Percentiles rank a stretch among this genome's conserved stretches.
Evolutionary conservation across 2,329 filamentous ascomycete genomes (phyloP).

Genomic region (Cladorrhinum sp.): DNA sequence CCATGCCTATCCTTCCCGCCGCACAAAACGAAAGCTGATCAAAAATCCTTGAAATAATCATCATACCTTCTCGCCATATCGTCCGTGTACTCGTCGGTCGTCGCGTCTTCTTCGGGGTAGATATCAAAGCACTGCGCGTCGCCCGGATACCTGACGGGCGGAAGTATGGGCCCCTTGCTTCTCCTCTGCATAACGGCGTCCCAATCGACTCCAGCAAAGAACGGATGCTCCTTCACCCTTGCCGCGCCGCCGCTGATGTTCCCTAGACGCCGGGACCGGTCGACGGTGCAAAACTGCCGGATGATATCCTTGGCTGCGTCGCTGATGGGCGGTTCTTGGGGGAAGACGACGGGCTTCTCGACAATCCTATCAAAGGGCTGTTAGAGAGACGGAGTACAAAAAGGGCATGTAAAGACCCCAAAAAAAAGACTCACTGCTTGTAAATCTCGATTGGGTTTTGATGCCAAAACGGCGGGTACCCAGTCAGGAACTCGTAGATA

Average conservation of each 20-base stretch:
- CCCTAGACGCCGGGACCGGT: constrained; percentile 72
- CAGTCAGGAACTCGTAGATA: constrained; percentile 80
- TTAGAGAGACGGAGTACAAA: not conserved
- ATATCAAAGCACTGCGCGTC: constrained; percentile 80
- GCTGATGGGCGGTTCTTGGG: constrained; percentile 62
- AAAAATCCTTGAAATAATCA: constrained; percentile 69
- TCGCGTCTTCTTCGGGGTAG: constrained; percentile 72
- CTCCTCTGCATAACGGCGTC: constrained; percentile 64
- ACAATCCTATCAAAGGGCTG: constrained; percentile 57
- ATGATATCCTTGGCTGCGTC: constrained; percentile 71
- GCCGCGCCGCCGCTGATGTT: constrained; percentile 73
- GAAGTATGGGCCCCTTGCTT: constrained; percentile 67
- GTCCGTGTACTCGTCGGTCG: constrained; percentile 63
- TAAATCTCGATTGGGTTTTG: constrained; percentile 85
- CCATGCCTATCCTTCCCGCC: not conserved
- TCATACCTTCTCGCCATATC: constrained; percentile 70
- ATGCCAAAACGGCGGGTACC: constrained; percentile 84
- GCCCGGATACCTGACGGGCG: constrained; percentile 67
- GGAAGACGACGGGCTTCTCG: constrained; percentile 72
- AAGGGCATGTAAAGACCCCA: too few species aligned
- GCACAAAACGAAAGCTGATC: constrained; percentile 22
- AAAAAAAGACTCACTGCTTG: constrained; percentile 60
- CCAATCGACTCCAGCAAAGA: constrained; percentile 73
- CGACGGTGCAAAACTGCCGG: constrained; percentile 71
- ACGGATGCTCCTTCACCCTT: constrained; percentile 71